phyloP scores from a whole-genome alignment of 345 rosid genomes.

The Eucalyptus sp. region DNA sequence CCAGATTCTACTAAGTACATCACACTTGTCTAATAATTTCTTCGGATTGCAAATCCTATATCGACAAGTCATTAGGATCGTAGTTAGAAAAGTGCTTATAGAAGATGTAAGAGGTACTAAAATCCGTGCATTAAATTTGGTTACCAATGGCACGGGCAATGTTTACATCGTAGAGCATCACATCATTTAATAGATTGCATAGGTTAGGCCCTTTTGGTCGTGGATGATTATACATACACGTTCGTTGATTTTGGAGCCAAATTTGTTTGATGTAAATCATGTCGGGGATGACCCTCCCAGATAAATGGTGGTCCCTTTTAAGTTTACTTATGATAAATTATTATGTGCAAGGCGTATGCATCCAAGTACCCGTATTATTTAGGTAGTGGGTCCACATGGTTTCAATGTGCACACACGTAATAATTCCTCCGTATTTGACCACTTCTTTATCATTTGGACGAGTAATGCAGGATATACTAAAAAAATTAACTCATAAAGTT shows the following conservation, averaged over 20 bases:
- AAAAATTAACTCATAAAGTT: not conserved
- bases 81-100: not conserved
- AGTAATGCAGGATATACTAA: not conserved
- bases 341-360: not conserved
- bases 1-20: accelerated
- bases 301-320: not conserved
- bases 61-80: accelerated
- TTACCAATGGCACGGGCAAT: not conserved
- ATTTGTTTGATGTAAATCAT: not conserved
- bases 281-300: not conserved
- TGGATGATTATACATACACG: not conserved
- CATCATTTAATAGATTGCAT: not conserved
- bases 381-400: not conserved
- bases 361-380: not conserved
- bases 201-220: accelerated
- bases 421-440: not conserved
- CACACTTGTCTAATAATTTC: not conserved
- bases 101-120: not conserved
- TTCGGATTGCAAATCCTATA: not conserved
- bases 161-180: not conserved
- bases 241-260: not conserved
- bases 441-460: not conserved
- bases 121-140: not conserved
- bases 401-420: not conserved
- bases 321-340: not conserved